Evolutionary conservation across 805 yeast species (phyloP).

Genomic region (Candida golubevii): DNA sequence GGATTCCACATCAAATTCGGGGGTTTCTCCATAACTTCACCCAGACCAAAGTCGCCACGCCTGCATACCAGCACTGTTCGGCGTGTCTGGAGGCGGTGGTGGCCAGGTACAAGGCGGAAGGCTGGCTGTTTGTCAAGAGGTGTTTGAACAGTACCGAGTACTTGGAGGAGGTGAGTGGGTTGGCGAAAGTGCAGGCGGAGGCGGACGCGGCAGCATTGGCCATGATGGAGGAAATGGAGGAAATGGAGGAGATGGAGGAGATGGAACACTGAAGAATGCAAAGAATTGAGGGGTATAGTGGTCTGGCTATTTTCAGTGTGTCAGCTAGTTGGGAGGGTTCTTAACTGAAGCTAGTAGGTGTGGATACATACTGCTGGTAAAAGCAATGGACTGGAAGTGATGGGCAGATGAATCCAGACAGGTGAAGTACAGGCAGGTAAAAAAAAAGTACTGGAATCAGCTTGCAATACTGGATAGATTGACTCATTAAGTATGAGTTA

Average conservation of each 20-base stretch:
- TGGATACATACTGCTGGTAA: too few species aligned
- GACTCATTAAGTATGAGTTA: too few species aligned
- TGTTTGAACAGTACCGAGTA: conserved; percentile 66
- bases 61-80: conserved; percentile 74
- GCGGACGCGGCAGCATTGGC: conserved; percentile 52
- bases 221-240: conserved; percentile 22
- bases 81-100: conserved; percentile 74
- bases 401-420: too few species aligned
- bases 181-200: conserved; percentile 63
- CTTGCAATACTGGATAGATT: too few species aligned
- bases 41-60: conserved; percentile 62
- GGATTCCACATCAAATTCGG: conserved; percentile 83
- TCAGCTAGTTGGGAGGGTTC: background rate
- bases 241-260: conserved; percentile 12
- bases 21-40: conserved; percentile 73
- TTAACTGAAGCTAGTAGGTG: too few species aligned
- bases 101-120: conserved; percentile 43
- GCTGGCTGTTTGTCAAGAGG: conserved; percentile 77
- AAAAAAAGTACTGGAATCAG: too few species aligned
- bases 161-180: conserved; percentile 77
- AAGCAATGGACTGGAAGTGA: too few species aligned
- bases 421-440: too few species aligned
- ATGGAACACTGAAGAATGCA: too few species aligned
- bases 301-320: too few species aligned
- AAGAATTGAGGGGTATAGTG: too few species aligned